These are phyloP conservation scores for Phytophthora fragariae DNA, from an alignment of 352 stramenopile genomes.

Conservation along the genomic window DNA sequence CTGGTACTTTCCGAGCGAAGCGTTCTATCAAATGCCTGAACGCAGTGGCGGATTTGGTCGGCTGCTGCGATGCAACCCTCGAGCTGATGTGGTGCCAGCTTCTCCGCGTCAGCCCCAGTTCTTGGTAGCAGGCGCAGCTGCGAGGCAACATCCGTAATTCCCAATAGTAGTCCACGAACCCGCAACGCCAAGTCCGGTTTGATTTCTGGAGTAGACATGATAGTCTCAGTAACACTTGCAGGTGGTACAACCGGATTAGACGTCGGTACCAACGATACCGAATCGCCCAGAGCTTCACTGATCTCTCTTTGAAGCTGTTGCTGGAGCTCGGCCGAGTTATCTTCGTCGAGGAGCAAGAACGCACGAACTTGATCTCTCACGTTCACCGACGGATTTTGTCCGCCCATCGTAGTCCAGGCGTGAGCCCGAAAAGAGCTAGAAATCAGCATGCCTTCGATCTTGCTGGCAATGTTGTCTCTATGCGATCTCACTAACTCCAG, in stretches of 20 bases:
- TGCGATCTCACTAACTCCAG: conserved; percentile 1
- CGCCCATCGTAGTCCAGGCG: background rate
- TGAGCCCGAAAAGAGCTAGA: conserved; percentile 10
- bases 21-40: conserved; percentile 27
- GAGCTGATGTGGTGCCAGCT: conserved; percentile 15
- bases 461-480: conserved; percentile 11
- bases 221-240: background rate
- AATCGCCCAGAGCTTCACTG: conserved; percentile 24
- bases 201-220: background rate
- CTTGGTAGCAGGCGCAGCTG: conserved; percentile 25
- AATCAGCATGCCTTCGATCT: conserved; percentile 38
- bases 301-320: conserved; percentile 30
- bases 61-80: conserved; percentile 36
- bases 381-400: background rate
- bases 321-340: conserved; percentile 28
- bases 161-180: conserved; percentile 24
- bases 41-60: conserved; percentile 37
- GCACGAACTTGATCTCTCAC: conserved; percentile 11
- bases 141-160: conserved; percentile 31
- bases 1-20: conserved; percentile 7
- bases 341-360: conserved; percentile 29
- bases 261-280: background rate
- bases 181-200: conserved; percentile 14
- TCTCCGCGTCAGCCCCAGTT: conserved; percentile 3
- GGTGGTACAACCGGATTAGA: background rate